Evolutionary conservation across 352 stramenopile genomes (phyloP).

Genomic region (Pythium periplocum): DNA sequence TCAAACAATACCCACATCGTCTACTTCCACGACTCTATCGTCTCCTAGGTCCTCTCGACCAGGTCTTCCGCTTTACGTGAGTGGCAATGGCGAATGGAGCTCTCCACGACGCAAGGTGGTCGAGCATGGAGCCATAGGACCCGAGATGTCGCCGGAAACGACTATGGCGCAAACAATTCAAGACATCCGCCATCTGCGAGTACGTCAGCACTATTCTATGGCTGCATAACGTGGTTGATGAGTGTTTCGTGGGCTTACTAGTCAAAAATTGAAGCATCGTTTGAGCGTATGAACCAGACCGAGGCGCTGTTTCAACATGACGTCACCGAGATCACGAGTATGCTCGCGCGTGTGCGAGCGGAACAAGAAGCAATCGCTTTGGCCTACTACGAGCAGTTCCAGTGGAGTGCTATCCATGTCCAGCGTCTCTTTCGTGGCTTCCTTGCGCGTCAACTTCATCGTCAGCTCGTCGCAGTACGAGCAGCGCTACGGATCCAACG

Average conservation of each 20-base stretch:
- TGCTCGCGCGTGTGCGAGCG: constrained; percentile 5
- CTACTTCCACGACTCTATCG: no score
- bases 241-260: no score
- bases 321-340: background rate
- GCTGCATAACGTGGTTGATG: no score
- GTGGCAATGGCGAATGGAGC: constrained; percentile 3
- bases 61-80: no score
- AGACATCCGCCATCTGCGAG: constrained; percentile 11
- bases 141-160: background rate
- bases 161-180: constrained; percentile 10
- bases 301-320: constrained; percentile 14
- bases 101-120: background rate
- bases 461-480: constrained; percentile 30
- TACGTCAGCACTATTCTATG: background rate
- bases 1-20: background rate
- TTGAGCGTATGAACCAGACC: constrained; percentile 18
- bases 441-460: constrained; percentile 45
- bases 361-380: constrained; percentile 12
- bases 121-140: background rate
- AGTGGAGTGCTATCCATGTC: constrained; percentile 34
- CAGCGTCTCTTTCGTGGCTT: constrained; percentile 87
- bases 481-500: constrained; percentile 44
- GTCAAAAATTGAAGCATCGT: constrained; percentile 9
- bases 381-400: constrained; percentile 7
- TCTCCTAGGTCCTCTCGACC: no score